Base-by-base conservation (phyloP, 345 rosid species). In the Noccaea bulbosa region DNA sequence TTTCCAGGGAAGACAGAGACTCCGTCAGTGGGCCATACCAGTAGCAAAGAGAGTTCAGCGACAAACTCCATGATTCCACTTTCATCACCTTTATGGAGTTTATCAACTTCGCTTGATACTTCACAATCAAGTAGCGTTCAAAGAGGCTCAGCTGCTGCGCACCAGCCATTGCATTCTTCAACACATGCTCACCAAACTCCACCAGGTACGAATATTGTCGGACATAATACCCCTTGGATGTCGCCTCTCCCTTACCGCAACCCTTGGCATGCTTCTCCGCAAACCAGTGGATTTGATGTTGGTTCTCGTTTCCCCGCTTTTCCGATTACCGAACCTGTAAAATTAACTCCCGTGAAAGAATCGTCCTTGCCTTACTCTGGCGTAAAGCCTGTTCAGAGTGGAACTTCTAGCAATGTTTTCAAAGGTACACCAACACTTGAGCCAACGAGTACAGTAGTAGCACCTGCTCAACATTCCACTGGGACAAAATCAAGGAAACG, bases 11-110 rank as follows among this genome's bases (percentile, higher is more conserved):
- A 87, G 78, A 78, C 55, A 15, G 73, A 78, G 46, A 71, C 86
- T 62, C 64, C 93, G 16, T 81, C 90, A 45, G 75, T 78, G 58
- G 80, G 80, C 62, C 82, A 86, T 59, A 63, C 82, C 45, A 81
- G 70, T 71, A 78, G 83, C 78, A 95, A 84, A 83, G 83, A 69
- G 57, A 84, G 81, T 44, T 59, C 92, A 72, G 72, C 69, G 37
- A 72, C 64, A 58, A 87, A 80, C 66, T 82, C 96, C 43, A 62
- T 86, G 67, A 73, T 76, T 14, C 93, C 99, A 49, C 82, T 78
- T 54, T 87, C 97, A 57, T 92, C 99, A 62, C 97, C 98, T 34
- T 83, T 88, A 55, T 95, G 98, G 96, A 86, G 81, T 72, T 67
- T 87, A 24, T 63, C 87, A 37, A 81, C 84, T 39, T 88, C 97